Evolutionary conservation across 1,284 basidiomycete species (phyloP).

Genomic region (Tilletia indica): DNA sequence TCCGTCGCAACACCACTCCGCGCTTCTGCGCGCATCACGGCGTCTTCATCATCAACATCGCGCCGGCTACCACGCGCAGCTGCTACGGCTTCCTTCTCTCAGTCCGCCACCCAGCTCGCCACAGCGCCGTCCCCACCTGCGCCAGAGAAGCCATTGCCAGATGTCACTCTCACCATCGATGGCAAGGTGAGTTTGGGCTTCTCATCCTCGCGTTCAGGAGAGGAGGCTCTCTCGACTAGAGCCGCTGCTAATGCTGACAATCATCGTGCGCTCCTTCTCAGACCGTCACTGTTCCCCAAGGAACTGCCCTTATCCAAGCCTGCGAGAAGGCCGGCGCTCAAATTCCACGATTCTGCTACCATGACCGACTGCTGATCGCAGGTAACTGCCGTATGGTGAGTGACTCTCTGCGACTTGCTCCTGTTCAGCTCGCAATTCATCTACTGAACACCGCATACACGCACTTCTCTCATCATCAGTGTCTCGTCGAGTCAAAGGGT

Average conservation of each 20-base stretch:
- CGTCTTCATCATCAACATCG: neutral
- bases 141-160: conserved; percentile 9
- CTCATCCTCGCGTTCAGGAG: neutral
- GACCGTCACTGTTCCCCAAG: conserved; percentile 14
- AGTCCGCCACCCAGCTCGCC: neutral
- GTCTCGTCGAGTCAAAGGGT: conserved; percentile 88
- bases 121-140: conserved; percentile 11
- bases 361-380: conserved; percentile 67
- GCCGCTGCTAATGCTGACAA: no score
- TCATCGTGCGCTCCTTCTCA: neutral
- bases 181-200: conserved; percentile 37
- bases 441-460: neutral
- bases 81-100: neutral
- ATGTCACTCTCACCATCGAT: conserved; percentile 54
- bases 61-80: neutral
- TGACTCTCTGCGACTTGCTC: neutral
- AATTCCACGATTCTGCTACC: conserved; percentile 77
- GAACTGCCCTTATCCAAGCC: conserved; percentile 80
- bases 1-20: neutral
- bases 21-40: conserved; percentile 4
- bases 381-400: conserved; percentile 53
- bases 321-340: conserved; percentile 62
- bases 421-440: neutral
- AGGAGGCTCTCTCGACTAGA: no score
- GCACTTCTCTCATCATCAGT: conserved; percentile 61